These are phyloP conservation scores for Hibiscus syriacus DNA, from an alignment of 345 rosid genomes.

Conservation along the genomic window DNA sequence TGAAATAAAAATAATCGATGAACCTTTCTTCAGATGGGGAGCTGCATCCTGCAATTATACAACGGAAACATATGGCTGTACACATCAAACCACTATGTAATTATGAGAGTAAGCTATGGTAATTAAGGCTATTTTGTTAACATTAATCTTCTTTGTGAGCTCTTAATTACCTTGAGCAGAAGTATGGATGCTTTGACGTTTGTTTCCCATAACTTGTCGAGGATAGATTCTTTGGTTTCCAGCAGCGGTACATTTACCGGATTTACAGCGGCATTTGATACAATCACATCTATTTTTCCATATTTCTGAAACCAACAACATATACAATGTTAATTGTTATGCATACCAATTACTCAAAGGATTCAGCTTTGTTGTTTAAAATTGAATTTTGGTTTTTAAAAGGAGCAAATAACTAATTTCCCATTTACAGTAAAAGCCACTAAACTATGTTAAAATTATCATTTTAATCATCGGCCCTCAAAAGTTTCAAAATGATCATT, in stretches of 20 bases:
- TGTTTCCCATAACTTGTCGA: constrained; percentile 72
- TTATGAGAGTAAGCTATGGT: too few relatives aligned
- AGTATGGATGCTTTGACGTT: constrained; percentile 59
- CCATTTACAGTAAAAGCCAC: too few relatives aligned
- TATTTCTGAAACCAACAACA: constrained; percentile 36
- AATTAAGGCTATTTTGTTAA: background rate
- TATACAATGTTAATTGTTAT: background rate
- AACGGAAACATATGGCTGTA: background rate
- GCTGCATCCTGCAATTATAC: constrained; percentile 51
- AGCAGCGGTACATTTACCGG: constrained; percentile 38
- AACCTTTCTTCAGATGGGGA: constrained; percentile 70
- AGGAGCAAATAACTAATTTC: too few relatives aligned
- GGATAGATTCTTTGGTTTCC: constrained; percentile 44
- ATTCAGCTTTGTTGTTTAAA: too few relatives aligned
- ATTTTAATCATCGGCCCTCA: too few relatives aligned
- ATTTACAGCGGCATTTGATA: constrained; percentile 62
- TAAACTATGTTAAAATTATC: too few relatives aligned
- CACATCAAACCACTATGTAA: too few relatives aligned
- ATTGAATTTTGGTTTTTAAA: too few relatives aligned
- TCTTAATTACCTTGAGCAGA: constrained; percentile 36
- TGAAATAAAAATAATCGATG: constrained; percentile 67
- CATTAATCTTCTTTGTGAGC: background rate
- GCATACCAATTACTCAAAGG: too few relatives aligned
- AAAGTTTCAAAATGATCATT: too few relatives aligned
- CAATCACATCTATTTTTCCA: constrained; percentile 54